Evolutionary conservation across 306 rosid species (phyloP).

Genomic region (Ceratonia siliqua): DNA sequence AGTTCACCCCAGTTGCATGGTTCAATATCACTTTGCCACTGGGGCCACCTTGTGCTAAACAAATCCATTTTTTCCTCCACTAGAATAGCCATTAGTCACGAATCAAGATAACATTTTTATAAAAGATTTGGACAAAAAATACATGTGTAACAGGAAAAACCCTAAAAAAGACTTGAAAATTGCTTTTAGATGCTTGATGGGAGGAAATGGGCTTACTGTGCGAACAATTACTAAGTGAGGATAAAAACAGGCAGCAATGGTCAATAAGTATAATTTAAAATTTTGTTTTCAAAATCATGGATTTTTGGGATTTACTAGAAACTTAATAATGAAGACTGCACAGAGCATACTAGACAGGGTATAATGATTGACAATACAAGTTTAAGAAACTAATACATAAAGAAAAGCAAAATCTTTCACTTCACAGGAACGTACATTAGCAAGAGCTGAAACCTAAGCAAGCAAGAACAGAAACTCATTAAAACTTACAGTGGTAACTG

Average conservation of each 20-base stretch:
- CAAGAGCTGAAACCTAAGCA: constrained; percentile 6
- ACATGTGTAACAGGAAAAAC: background rate
- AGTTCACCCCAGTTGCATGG: constrained; percentile 4
- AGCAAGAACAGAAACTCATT: background rate
- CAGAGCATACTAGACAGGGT: background rate
- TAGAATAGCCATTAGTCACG: background rate
- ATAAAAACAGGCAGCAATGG: background rate
- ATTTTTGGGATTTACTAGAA: background rate
- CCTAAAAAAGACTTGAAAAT: background rate
- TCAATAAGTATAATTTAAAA: constrained; percentile 1
- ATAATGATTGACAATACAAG: background rate
- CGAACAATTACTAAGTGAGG: background rate
- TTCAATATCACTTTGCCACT: constrained; percentile 17
- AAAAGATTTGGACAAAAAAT: background rate
- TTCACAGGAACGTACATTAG: background rate
- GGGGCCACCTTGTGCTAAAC: constrained; percentile 12
- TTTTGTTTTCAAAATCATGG: background rate
- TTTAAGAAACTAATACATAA: constrained; percentile 22
- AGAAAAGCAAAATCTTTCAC: background rate
- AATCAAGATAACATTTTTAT: background rate
- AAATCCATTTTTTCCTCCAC: background rate
- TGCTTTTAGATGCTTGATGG: background rate
- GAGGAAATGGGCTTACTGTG: background rate
- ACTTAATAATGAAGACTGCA: background rate
- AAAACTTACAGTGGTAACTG: constrained; percentile 74